Conservation (phyloP, 805 yeast species). For the Cyberlindnera sargentensis region DNA sequence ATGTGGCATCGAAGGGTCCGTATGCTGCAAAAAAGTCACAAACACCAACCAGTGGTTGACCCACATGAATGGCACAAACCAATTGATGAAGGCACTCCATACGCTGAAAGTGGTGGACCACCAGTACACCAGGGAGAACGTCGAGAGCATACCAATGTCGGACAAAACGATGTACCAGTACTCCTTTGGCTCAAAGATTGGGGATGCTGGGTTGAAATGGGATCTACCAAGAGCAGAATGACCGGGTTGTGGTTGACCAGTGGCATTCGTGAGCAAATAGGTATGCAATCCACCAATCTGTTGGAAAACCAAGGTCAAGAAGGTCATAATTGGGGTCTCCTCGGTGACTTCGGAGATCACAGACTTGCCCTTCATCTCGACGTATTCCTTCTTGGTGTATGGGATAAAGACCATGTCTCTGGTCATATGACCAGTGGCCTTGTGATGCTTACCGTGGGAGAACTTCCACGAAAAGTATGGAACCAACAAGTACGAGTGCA, state of each 20-base stretch:
- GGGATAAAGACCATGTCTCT: conserved; percentile 59
- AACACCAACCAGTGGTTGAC: conserved; percentile 63
- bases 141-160: conserved; percentile 46
- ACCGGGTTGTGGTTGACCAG: conserved; percentile 46
- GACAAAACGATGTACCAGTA: conserved; percentile 49
- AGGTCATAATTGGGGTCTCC: conserved; percentile 47
- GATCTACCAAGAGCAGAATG: conserved; percentile 36
- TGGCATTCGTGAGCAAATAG: conserved; percentile 45
- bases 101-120: conserved; percentile 44
- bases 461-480: conserved; percentile 61
- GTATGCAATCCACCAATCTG: conserved; percentile 50
- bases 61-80: conserved; percentile 53
- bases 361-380: conserved; percentile 27
- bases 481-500: conserved; percentile 49
- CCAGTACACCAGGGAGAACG: conserved; percentile 39
- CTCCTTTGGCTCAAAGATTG: conserved; percentile 46
- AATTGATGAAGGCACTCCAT: conserved; percentile 45
- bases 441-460: conserved; percentile 55
- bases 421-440: conserved; percentile 54
- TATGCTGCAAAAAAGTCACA: conserved; percentile 56
- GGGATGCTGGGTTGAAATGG: conserved; percentile 50
- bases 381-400: conserved; percentile 39
- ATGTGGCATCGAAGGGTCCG: conserved; percentile 54
- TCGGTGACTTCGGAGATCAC: conserved; percentile 40
- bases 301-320: conserved; percentile 39